A percentile compares a stretch with the other conserved stretches of the same genome.
These are phyloP conservation scores for Daldinia decipiens DNA, from an alignment of 495 filamentous ascomycete species.

Conservation along the genomic window DNA sequence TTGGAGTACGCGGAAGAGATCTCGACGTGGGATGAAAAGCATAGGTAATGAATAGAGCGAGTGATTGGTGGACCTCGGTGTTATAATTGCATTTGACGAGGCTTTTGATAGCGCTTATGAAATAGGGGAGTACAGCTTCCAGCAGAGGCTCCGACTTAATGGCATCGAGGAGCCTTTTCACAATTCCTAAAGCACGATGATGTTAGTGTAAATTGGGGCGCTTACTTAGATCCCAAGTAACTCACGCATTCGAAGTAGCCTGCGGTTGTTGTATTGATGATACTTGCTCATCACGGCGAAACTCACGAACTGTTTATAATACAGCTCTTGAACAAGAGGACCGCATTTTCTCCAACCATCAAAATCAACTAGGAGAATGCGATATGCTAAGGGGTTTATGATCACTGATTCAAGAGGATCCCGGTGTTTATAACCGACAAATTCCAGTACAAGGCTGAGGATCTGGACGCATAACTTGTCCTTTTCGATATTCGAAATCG, in stretches of 20 bases:
- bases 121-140: slow-evolving; percentile 73
- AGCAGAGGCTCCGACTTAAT: slow-evolving; percentile 85
- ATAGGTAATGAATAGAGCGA: slow-evolving; percentile 93
- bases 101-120: slow-evolving; percentile 78
- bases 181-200: slow-evolving; percentile 69
- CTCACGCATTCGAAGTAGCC: slow-evolving; percentile 90
- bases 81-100: slow-evolving; percentile 82
- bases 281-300: slow-evolving; percentile 88
- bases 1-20: slow-evolving; percentile 64
- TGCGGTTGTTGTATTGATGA: slow-evolving; percentile 88
- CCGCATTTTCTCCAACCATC: slow-evolving; percentile 89
- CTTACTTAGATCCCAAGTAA: slow-evolving; percentile 37
- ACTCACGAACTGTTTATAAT: slow-evolving; percentile 88
- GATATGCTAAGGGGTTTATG: slow-evolving; percentile 93
- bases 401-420: slow-evolving; percentile 87
- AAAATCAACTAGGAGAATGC: slow-evolving; percentile 88
- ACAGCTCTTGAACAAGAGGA: slow-evolving; percentile 77
- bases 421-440: slow-evolving; percentile 84
- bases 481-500: slow-evolving; percentile 63
- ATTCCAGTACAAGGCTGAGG: slow-evolving; percentile 78
- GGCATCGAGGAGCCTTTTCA: slow-evolving; percentile 88
- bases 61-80: slow-evolving; percentile 82
- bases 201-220: slow-evolving; percentile 27
- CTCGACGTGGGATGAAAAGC: slow-evolving; percentile 75
- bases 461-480: slow-evolving; percentile 74